Evolutionary conservation across 2,329 filamentous ascomycete species (phyloP).

Genomic region (Akanthomyces muscarius): DNA sequence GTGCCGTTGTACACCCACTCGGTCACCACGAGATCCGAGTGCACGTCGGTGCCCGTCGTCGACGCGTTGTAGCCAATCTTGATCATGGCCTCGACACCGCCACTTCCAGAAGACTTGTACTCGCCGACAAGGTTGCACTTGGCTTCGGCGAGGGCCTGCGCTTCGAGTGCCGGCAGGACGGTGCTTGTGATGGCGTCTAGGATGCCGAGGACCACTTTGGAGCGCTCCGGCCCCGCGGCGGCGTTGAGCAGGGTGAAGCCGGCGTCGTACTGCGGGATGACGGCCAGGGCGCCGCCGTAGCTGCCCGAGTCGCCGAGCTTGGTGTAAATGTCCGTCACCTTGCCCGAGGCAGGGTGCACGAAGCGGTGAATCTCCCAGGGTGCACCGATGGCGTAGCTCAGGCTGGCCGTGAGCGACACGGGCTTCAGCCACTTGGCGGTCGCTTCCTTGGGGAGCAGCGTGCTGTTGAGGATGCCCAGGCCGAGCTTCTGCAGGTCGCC

Average conservation of each 20-base stretch:
- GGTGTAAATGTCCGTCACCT: conserved; percentile 30
- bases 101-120: conserved; percentile 13
- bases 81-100: conserved; percentile 17
- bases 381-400: conserved; percentile 35
- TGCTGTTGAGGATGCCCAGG: conserved; percentile 10
- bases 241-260: conserved; percentile 39
- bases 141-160: conserved; percentile 19
- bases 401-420: conserved; percentile 34
- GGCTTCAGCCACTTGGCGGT: conserved; percentile 37
- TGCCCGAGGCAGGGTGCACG: conserved; percentile 34
- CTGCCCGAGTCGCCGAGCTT: conserved; percentile 13
- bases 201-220: background rate
- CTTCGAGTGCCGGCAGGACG: conserved; percentile 16
- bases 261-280: conserved; percentile 41
- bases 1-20: conserved; percentile 21
- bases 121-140: conserved; percentile 18
- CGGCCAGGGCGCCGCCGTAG: conserved; percentile 35
- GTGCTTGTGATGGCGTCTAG: conserved; percentile 17
- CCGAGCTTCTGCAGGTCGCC: conserved; percentile 11
- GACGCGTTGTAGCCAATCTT: conserved; percentile 17
- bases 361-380: conserved; percentile 41
- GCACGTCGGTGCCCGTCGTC: conserved; percentile 12
- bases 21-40: conserved; percentile 12
- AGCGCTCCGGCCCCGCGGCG: conserved; percentile 16
- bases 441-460: background rate